A percentile compares a stretch with the other conserved stretches of the same genome.
phyloP scores from a whole-genome alignment of 2,329 filamentous ascomycete species.

The Aureobasidium lini region DNA sequence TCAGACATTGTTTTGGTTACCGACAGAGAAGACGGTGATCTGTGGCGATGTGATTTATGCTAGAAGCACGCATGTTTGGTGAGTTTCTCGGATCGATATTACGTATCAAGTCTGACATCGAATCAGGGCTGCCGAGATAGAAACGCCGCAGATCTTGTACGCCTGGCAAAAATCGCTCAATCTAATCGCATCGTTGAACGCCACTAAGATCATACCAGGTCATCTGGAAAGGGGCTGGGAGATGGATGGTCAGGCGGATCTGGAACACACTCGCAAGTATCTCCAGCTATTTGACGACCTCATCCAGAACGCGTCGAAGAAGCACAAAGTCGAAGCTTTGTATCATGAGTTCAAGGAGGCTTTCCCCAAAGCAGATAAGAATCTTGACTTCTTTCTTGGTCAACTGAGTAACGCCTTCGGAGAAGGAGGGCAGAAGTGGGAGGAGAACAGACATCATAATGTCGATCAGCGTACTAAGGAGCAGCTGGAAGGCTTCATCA shows the following conservation, averaged over 20 bases:
- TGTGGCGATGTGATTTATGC: slow-evolving; percentile 27
- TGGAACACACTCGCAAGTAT: slow-evolving; percentile 26
- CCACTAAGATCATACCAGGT: slow-evolving; percentile 25
- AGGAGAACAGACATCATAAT: slow-evolving; percentile 27
- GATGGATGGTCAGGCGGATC: slow-evolving; percentile 22
- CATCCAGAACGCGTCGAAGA: slow-evolving; percentile 23
- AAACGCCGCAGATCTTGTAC: slow-evolving; percentile 23
- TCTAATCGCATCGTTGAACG: slow-evolving; percentile 24
- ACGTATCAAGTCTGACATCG: neutral
- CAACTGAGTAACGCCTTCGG: slow-evolving; percentile 29
- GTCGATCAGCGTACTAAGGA: slow-evolving; percentile 1
- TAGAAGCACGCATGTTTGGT: slow-evolving; percentile 27
- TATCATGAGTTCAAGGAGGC: slow-evolving; percentile 25
- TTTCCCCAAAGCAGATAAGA: slow-evolving; percentile 25
- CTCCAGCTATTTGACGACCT: slow-evolving; percentile 25
- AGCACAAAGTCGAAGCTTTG: slow-evolving; percentile 24
- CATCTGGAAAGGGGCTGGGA: slow-evolving; percentile 26
- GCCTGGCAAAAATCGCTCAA: slow-evolving; percentile 19
- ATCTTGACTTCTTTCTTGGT: slow-evolving; percentile 30
- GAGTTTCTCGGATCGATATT: neutral
- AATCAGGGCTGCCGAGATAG: slow-evolving; percentile 24
- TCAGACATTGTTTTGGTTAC: slow-evolving; percentile 25
- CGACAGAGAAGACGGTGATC: slow-evolving; percentile 22
- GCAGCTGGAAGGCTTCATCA: neutral
- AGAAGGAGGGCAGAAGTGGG: slow-evolving; percentile 26